Base-by-base conservation (phyloP, 75 land plant genomes). In the Chamaecyparis obtusa region DNA sequence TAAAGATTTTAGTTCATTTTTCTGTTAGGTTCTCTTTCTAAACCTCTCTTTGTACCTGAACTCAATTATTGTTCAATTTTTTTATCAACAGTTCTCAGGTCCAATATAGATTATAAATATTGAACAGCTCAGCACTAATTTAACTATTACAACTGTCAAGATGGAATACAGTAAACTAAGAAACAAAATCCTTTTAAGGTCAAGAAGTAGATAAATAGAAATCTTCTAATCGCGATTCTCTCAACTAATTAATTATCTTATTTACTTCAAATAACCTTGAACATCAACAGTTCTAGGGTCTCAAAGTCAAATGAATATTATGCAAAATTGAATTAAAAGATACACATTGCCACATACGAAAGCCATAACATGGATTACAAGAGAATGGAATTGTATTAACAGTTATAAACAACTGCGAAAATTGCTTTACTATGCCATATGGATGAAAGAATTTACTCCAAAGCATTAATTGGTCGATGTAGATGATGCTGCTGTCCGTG, bases 201-300 rank as follows among this genome's bases (percentile, higher is more conserved):
- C 69, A 64, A 64, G 69, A 64, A 64, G 69, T n/a, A 64, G n/a
- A 64, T 78, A 78, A 37, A 78, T 78, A 78, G 81, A 78, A 39
- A 78, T 30, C 7, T 77, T 36, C 16, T 77, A 15, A 76, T 17
- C 37, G 17, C 1, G 8, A 77, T 78, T 41, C 21, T 37, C 21
- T 78, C 46, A 78, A 37, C 37, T 19, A 27, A 8, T 17, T 77
- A 77, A 77, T 19, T 64, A n/a, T 64, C 69, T 27, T 27, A 27
- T 64, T 64, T 64, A 64, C 30, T 64, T 21, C 69, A 21, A 64
- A 64, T 64, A 64, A 64, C n/a, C 69, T 64, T 19, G 27, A 78
- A 78, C 43, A 24, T 15, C 81, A 19, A 39, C 43, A 21, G 46
- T 78, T 78, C 44, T 78, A 39, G 21, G 27, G 46, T 78, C 81